Conservation (phyloP, 495 filamentous ascomycete genomes). For the Tuber borchii region DNA sequence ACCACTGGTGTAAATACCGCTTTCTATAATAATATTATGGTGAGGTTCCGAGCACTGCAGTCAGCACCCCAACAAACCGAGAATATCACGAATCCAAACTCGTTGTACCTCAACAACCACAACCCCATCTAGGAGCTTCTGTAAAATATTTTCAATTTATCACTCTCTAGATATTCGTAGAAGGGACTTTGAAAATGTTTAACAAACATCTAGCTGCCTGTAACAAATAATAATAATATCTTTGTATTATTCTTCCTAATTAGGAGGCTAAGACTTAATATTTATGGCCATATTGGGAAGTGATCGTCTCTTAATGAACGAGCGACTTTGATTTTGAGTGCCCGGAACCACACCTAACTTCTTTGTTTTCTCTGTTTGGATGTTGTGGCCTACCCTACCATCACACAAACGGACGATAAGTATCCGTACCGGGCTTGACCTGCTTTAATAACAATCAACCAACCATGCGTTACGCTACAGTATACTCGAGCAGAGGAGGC, state of each 20-base stretch:
- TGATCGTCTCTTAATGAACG: neutral
- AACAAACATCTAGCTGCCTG: neutral
- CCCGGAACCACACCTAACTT: too few species aligned
- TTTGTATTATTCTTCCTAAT: constrained; percentile 12
- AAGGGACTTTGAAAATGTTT: neutral
- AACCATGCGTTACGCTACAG: neutral
- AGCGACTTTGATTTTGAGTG: neutral
- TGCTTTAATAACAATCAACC: neutral
- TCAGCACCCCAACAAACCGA: neutral
- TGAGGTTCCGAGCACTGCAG: neutral
- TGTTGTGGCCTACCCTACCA: too few species aligned
- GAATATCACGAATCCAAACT: neutral
- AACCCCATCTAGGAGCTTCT: neutral
- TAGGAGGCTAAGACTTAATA: constrained; percentile 1
- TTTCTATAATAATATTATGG: too few species aligned
- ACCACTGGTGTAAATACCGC: neutral
- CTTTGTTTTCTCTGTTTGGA: too few species aligned
- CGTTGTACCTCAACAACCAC: neutral
- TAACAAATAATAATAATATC: constrained; percentile 5
- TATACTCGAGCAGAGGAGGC: too few species aligned
- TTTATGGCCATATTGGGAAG: neutral
- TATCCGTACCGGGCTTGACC: too few species aligned
- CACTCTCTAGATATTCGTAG: neutral
- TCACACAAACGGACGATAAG: too few species aligned
- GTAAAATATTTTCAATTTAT: neutral